Percentiles rank a stretch among this genome's conserved stretches.
phyloP scores from a whole-genome alignment of 2,329 filamentous ascomycete genomes.

The Metarhizium anisopliae region DNA sequence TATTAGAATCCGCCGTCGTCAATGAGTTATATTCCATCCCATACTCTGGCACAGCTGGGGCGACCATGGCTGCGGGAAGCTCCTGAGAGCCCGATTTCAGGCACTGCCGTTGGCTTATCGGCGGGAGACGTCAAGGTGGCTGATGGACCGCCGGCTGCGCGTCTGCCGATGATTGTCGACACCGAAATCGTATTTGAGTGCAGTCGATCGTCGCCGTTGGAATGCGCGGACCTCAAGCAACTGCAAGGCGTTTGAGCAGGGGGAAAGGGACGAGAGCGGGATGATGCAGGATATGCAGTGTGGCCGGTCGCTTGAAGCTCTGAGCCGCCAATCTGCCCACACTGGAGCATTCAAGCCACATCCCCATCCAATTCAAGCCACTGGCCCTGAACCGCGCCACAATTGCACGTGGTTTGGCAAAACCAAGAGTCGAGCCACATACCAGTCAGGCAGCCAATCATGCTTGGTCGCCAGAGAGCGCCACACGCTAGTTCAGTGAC shows the following conservation, averaged over 20 bases:
- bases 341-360: neutral
- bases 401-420: neutral
- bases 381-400: neutral
- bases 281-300: neutral
- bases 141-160: neutral
- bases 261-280: neutral
- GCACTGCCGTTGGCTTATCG: neutral
- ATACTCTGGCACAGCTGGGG: constrained; percentile 69
- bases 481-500: neutral
- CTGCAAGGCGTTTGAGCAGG: neutral
- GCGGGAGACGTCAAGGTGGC: neutral
- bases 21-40: constrained; percentile 15
- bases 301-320: neutral
- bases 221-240: neutral
- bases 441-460: neutral
- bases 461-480: neutral
- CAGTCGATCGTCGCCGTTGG: neutral
- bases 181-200: neutral
- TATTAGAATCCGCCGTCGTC: constrained; percentile 12
- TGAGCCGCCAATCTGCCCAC: neutral
- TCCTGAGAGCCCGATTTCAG: neutral
- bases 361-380: neutral
- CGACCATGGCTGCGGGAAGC: constrained; percentile 48
- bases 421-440: neutral
- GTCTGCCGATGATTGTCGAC: neutral